These are phyloP conservation scores for Ophiostoma perfectum DNA, from an alignment of 2,329 filamentous ascomycete species.

Conservation along the genomic window DNA sequence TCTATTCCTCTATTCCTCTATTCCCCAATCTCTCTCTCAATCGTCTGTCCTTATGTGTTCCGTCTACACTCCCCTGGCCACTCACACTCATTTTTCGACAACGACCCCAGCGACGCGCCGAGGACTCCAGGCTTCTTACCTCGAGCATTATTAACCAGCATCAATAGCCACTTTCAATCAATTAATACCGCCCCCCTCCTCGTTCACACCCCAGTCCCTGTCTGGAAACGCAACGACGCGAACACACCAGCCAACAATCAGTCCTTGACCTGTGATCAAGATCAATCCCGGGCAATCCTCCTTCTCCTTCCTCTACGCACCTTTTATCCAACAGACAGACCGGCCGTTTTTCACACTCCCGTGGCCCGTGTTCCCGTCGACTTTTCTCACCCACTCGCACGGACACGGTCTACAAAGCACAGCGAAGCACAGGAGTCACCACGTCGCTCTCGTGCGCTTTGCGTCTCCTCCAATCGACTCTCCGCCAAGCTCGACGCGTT, in stretches of 20 bases:
- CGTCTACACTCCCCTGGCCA: neutral
- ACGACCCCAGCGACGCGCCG: neutral
- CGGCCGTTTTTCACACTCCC: neutral
- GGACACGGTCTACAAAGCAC: neutral
- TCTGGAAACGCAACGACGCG: slow-evolving; percentile 1
- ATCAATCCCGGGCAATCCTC: too few relatives aligned
- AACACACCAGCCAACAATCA: slow-evolving; percentile 3
- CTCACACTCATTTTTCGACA: neutral
- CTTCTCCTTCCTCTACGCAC: neutral
- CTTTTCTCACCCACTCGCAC: neutral
- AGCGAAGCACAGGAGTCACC: neutral
- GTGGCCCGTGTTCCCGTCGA: slow-evolving; percentile 9
- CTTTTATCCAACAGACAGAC: slow-evolving; percentile 1
- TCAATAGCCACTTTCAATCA: neutral
- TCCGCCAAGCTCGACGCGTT: neutral
- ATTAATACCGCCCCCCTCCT: neutral
- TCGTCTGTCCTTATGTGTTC: neutral
- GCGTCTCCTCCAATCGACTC: slow-evolving; percentile 1
- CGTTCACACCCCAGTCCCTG: slow-evolving; percentile 8
- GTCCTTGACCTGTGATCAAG: neutral
- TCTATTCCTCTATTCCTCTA: too few relatives aligned
- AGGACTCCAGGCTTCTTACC: neutral
- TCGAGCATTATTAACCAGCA: neutral
- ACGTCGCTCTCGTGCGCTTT: neutral
- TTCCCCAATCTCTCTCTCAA: neutral